These are phyloP conservation scores for Salix udensis DNA, from an alignment of 345 rosid species.

Conservation along the genomic window DNA sequence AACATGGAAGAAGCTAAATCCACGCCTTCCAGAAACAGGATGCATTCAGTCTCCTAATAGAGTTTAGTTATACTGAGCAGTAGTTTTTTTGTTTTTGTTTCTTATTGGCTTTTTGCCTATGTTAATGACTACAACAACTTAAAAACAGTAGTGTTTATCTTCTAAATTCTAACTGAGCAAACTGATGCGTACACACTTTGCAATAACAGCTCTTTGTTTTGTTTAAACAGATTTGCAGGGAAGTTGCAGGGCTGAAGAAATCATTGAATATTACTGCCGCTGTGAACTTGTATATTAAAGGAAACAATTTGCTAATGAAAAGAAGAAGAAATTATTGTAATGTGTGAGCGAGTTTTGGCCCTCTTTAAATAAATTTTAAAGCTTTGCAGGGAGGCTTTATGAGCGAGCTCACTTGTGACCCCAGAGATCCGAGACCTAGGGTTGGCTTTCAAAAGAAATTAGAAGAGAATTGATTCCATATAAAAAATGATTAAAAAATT, in stretches of 20 bases:
- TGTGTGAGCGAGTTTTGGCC: too few relatives aligned
- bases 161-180: slow-evolving; percentile 14
- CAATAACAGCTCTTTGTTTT: not conserved
- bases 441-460: too few relatives aligned
- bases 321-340: too few relatives aligned
- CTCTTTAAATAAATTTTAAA: too few relatives aligned
- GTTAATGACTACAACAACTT: slow-evolving; percentile 16
- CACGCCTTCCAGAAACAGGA: slow-evolving; percentile 67
- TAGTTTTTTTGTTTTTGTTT: not conserved
- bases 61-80: slow-evolving; percentile 5
- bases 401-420: too few relatives aligned
- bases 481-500: too few relatives aligned
- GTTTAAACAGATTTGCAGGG: not conserved
- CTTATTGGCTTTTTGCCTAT: not conserved
- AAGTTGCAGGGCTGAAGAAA: not conserved
- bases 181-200: slow-evolving; percentile 27
- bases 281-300: not conserved
- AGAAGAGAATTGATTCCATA: too few relatives aligned
- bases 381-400: too few relatives aligned
- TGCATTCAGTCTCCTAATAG: slow-evolving; percentile 64
- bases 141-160: slow-evolving; percentile 19
- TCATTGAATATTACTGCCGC: not conserved
- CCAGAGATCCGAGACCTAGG: too few relatives aligned
- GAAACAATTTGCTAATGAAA: too few relatives aligned
- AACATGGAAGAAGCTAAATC: slow-evolving; percentile 49